phyloP scores from a whole-genome alignment of 2,329 filamentous ascomycete species.

The Diaporthe batatas region DNA sequence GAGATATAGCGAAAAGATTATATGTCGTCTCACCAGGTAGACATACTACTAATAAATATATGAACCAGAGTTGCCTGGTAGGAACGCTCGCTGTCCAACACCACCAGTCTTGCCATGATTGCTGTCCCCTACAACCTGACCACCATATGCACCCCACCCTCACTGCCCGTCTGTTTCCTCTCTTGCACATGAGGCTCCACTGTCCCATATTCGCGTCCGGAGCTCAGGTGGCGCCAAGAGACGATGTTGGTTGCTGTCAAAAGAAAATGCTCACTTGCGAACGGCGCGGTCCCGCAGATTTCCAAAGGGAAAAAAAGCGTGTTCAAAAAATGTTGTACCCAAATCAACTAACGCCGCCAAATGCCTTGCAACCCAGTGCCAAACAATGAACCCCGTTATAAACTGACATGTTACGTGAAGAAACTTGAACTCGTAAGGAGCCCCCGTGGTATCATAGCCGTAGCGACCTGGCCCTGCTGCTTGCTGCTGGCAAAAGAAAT shows the following conservation, averaged over 20 bases:
- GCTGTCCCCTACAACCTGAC: not conserved
- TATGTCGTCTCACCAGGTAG: slow-evolving; percentile 20
- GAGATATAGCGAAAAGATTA: not conserved
- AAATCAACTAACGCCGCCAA: slow-evolving; percentile 40
- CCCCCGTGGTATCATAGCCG: slow-evolving; percentile 43
- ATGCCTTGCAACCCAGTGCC: slow-evolving; percentile 33
- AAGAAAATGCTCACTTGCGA: slow-evolving; percentile 27
- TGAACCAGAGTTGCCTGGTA: slow-evolving; percentile 20
- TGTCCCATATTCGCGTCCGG: slow-evolving; percentile 8
- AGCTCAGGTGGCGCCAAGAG: not conserved
- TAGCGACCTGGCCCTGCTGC: slow-evolving; percentile 41
- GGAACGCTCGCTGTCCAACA: slow-evolving; percentile 18
- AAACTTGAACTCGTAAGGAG: slow-evolving; percentile 36
- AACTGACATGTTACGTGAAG: slow-evolving; percentile 41
- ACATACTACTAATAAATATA: slow-evolving; percentile 34
- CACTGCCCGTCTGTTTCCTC: not conserved
- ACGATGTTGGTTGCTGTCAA: slow-evolving; percentile 7
- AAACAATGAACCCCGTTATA: slow-evolving; percentile 29
- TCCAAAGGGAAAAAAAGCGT: slow-evolving; percentile 13
- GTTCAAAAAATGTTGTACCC: slow-evolving; percentile 30
- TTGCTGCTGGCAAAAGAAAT: slow-evolving; percentile 34
- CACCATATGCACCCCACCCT: not conserved
- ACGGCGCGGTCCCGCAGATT: slow-evolving; percentile 34
- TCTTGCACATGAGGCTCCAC: slow-evolving; percentile 18
- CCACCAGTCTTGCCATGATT: slow-evolving; percentile 2